A percentile compares a stretch with the other conserved stretches of the same genome.
phyloP scores from a whole-genome alignment of 768 basidiomycete species.

The Tulasnella sp. region DNA sequence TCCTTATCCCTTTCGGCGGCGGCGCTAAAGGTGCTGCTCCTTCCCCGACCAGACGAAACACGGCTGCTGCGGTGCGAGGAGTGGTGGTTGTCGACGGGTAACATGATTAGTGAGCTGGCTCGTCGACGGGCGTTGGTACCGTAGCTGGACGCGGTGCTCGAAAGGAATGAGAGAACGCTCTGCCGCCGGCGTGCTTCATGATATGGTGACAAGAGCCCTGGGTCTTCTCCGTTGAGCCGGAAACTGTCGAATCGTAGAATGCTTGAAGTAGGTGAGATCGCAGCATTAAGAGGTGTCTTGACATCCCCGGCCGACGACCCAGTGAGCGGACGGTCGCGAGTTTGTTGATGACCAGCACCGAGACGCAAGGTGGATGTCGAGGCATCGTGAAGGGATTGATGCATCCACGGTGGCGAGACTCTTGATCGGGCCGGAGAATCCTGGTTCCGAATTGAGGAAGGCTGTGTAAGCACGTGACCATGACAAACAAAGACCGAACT shows the following conservation, averaged over 20 bases:
- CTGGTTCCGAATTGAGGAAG: background rate
- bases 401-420: slow-evolving; percentile 14
- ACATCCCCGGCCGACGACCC: background rate
- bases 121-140: background rate
- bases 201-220: background rate
- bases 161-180: background rate
- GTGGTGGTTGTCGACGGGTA: background rate
- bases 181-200: background rate
- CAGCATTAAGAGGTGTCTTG: background rate
- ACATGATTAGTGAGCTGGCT: background rate
- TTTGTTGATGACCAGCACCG: background rate
- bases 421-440: background rate
- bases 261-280: background rate
- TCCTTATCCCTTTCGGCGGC: background rate
- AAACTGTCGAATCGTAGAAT: background rate
- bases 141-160: background rate
- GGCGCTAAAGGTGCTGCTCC: background rate
- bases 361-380: background rate
- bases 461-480: background rate
- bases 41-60: background rate
- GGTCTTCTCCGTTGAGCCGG: background rate
- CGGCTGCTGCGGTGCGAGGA: background rate
- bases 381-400: background rate
- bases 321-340: background rate
- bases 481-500: background rate